Base-by-base conservation (phyloP, 768 basidiomycete species). In the Auricularia cornea region DNA sequence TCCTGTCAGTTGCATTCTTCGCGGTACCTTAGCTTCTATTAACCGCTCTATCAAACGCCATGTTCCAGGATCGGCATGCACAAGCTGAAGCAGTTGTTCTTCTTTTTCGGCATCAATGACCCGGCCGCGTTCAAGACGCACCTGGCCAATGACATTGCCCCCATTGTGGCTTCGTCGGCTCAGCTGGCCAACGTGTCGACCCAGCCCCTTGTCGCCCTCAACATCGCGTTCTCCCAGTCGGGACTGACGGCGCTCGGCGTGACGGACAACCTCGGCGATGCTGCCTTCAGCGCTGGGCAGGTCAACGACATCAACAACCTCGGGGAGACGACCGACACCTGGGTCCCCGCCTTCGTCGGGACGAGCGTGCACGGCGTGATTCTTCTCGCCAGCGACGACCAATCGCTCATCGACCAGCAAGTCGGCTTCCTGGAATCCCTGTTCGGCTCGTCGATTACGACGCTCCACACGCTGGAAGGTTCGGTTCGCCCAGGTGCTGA, bases 141-240 rank as follows among this genome's bases (percentile, higher is more conserved):
- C 16, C 60, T 70, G 18, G 44, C 84, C 28, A 62, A 59, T 28
- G 63, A 74, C 18, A 73, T 84, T 59, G 68, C 76, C 4, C 78
- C 82, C 4, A 69, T 75, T 20, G 75, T 86, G 69, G 83, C 79
- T 61, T 80, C 80, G 3, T 78, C 79, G 5, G 70, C 74, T 1
- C 77, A 80, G 65, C 74, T 80, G 31, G 64, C 78, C 51, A 61
- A 62, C 30, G 63, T 66, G 28, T n/a, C 18, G 70, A 70, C 56
- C 70, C 67, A 81, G 62, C 76, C 73, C 28, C 68, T 81, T 62
- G 71, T 71, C 14, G 80, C 80, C 11, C 75, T 83, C 51, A 85
- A 84, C 72, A 77, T 84, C 54, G 74, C 82, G 14, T 83, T 85
- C 70, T 82, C 83, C 8, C 79, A 81, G 30, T 69, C 70, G 18